Conservation (phyloP, 306 rosid species). For the Cucurbita pepo region DNA sequence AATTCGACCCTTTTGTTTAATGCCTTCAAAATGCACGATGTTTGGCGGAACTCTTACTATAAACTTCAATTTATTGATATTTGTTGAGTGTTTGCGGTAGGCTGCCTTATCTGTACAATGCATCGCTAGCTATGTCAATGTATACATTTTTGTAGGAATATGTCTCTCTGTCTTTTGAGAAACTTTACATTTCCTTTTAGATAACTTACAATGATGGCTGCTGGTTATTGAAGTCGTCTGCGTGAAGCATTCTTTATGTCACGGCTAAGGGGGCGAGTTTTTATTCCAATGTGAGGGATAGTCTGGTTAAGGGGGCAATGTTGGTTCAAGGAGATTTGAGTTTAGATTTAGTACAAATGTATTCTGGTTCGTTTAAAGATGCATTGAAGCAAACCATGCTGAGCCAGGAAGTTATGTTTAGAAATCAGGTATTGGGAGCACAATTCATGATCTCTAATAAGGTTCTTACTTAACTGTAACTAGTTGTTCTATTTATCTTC, state of each 20-base stretch:
- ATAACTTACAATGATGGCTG: background rate
- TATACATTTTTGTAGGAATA: background rate
- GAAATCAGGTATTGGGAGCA: constrained; percentile 24
- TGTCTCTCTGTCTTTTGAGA: background rate
- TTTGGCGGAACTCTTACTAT: background rate
- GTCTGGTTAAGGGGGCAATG: constrained; percentile 11
- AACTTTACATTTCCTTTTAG: background rate
- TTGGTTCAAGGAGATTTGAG: constrained; percentile 25
- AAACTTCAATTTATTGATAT: background rate
- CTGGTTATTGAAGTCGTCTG: background rate
- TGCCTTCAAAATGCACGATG: background rate
- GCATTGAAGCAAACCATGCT: constrained; percentile 40
- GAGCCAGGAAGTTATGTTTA: constrained; percentile 37
- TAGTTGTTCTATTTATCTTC: background rate
- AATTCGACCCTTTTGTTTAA: background rate
- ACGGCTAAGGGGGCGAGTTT: background rate
- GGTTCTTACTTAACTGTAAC: background rate
- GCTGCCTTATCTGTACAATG: background rate
- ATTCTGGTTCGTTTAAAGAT: constrained; percentile 15
- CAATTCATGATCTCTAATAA: background rate
- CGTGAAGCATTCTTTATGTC: background rate
- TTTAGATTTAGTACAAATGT: constrained; percentile 17
- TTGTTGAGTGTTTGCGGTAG: background rate
- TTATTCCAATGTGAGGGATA: background rate
- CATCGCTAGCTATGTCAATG: background rate